phyloP scores from a whole-genome alignment of 2,329 filamentous ascomycete genomes.

The Colletotrichum cordylinicola region DNA sequence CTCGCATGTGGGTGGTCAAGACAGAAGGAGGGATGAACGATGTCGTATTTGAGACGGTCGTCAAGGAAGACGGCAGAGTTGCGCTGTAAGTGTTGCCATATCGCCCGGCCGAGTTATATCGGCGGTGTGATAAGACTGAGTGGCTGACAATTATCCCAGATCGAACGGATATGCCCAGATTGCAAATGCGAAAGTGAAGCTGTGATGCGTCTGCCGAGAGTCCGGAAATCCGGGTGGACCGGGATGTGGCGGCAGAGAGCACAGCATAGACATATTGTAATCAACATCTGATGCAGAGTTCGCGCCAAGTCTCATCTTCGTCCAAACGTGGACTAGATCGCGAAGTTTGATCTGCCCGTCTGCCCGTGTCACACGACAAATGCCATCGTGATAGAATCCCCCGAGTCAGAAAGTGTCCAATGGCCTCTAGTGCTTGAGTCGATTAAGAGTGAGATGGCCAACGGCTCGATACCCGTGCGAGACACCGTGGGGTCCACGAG shows the following conservation, averaged over 20 bases:
- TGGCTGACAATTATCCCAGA: slow-evolving; percentile 13
- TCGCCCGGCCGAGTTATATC: not conserved
- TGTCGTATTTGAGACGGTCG: slow-evolving; percentile 45
- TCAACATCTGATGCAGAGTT: not conserved
- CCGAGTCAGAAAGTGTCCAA: not conserved
- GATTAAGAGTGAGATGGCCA: not conserved
- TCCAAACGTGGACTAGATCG: not conserved
- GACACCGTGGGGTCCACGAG: not conserved
- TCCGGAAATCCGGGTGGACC: not conserved
- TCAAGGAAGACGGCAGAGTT: slow-evolving; percentile 41
- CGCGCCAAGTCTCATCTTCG: not conserved
- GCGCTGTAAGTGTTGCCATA: slow-evolving; percentile 31
- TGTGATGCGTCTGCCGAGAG: slow-evolving; percentile 22
- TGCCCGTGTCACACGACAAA: not conserved
- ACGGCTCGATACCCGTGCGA: not conserved
- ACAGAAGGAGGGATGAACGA: slow-evolving; percentile 36
- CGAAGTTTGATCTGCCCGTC: not conserved
- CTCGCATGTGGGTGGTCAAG: slow-evolving; percentile 45
- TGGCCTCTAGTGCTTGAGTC: not conserved
- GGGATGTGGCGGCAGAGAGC: not conserved
- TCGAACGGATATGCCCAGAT: slow-evolving; percentile 39
- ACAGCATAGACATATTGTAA: not conserved
- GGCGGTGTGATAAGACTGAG: slow-evolving; percentile 21
- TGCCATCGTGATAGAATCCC: not conserved
- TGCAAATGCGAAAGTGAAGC: slow-evolving; percentile 29